Percentiles rank a stretch among this genome's conserved stretches.
Evolutionary conservation across 2,329 filamentous ascomycete genomes (phyloP).

Genomic region (Fusarium robinianum): DNA sequence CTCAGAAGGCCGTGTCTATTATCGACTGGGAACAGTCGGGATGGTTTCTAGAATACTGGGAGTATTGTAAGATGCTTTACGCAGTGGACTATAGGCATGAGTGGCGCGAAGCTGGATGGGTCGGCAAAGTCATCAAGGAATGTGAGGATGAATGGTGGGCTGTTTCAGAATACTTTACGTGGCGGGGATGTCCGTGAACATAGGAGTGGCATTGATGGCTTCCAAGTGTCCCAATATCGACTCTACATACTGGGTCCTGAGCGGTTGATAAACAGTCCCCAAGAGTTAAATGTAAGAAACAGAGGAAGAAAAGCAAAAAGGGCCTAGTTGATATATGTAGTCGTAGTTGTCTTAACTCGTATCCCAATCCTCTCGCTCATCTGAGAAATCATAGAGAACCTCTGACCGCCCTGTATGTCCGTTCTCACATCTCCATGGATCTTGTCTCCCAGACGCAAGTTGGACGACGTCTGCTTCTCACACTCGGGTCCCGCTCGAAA

Average conservation of each 20-base stretch:
- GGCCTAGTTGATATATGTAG: conserved; percentile 4
- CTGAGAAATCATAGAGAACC: conserved; percentile 34
- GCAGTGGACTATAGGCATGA: conserved; percentile 21
- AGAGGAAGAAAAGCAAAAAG: too few species aligned
- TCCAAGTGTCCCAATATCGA: too few species aligned
- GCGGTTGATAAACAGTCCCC: too few species aligned
- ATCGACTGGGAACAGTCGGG: conserved; percentile 38
- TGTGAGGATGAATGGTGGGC: conserved; percentile 16
- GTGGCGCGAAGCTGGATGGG: conserved; percentile 27
- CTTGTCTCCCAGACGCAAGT: conserved; percentile 40
- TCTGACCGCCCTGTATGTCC: conserved; percentile 36
- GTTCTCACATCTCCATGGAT: conserved; percentile 39
- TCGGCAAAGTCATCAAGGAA: conserved; percentile 24
- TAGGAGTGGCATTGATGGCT: not conserved
- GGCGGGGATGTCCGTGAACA: too few species aligned
- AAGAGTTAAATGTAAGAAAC: too few species aligned
- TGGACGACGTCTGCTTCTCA: conserved; percentile 34
- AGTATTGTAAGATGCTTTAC: conserved; percentile 35
- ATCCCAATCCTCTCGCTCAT: conserved; percentile 29
- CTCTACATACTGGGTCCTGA: too few species aligned
- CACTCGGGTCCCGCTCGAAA: conserved; percentile 5
- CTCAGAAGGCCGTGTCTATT: conserved; percentile 21
- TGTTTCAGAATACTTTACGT: conserved; percentile 20
- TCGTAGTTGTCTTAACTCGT: conserved; percentile 31
- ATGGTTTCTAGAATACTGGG: conserved; percentile 41